Evolutionary conservation across 176 grass and related monocot species (phyloP), one percentile per base, ranked within the genome.

Genomic region (Miscanthus lutarioriparius): DNA sequence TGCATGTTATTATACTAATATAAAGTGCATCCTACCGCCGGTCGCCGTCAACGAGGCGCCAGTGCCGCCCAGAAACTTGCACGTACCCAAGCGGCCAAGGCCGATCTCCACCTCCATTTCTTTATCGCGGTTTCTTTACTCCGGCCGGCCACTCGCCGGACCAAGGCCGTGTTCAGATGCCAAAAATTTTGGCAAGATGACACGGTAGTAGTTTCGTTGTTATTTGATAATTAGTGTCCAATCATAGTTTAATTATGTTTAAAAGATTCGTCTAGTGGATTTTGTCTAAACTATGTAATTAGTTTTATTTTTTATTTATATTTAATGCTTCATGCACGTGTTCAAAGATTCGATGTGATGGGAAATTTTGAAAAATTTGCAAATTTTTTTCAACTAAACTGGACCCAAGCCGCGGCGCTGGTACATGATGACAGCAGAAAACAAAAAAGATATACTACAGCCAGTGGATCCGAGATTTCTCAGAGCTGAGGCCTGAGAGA

Each of bases 121-220:
- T 82, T 85, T 79, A 47, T 51, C 23, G 22, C 65, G 33, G 0
- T 9, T 39, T 19, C 8, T 70, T 81, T 39, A 22, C 3, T 58
- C 6, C 11, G 67, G 84, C 80, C 75, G 80, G 84, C 89, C 84
- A 53, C 88, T 87, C 70, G 84, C 61, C 19, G 19, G 70, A 75
- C 47, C 82, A 39, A n/a, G n/a, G n/a, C n/a, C n/a, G n/a, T n/a
- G n/a, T n/a, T n/a, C n/a, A n/a, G n/a, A n/a, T n/a, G n/a, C n/a
- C n/a, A n/a, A n/a, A n/a, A n/a, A n/a, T n/a, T n/a, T n/a, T n/a
- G n/a, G n/a, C n/a, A n/a, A n/a, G n/a, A n/a, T n/a, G n/a, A n/a
- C n/a, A n/a, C n/a, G n/a, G n/a, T n/a, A n/a, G n/a, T n/a, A n/a
- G n/a, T n/a, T n/a, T n/a, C n/a, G n/a, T n/a, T n/a, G n/a, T n/a